phyloP scores from a whole-genome alignment of 176 grass and related monocot genomes.

The Oryza glaberrima region DNA sequence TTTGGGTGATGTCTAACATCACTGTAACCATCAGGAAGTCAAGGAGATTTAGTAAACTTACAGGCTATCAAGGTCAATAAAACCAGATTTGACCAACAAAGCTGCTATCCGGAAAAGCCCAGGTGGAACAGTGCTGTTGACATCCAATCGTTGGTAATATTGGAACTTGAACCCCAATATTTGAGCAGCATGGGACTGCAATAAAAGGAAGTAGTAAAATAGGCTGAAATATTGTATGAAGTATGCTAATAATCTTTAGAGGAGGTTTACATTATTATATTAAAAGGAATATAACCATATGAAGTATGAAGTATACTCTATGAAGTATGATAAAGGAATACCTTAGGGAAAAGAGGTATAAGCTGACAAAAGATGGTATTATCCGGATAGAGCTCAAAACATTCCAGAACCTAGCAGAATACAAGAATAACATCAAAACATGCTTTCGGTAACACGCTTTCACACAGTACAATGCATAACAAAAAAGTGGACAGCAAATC shows the following conservation, averaged over 20 bases:
- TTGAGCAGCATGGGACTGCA: constrained; percentile 94
- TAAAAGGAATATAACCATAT: constrained; percentile 35
- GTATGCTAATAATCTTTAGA: constrained; percentile 26
- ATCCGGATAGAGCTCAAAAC: constrained; percentile 96
- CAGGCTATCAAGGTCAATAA: constrained; percentile 94
- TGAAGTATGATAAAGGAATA: constrained; percentile 41
- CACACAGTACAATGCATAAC: neutral
- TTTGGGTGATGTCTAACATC: constrained; percentile 12
- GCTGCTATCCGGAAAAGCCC: constrained; percentile 81
- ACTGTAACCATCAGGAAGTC: neutral
- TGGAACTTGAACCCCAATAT: constrained; percentile 99
- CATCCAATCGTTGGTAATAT: constrained; percentile 95
- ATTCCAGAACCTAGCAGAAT: constrained; percentile 78
- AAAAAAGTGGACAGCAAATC: constrained; percentile 30
- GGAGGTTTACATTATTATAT: constrained; percentile 21
- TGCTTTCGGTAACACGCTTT: constrained; percentile 22
- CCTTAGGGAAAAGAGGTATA: constrained; percentile 99
- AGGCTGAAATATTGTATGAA: constrained; percentile 8
- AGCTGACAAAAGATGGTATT: constrained; percentile 81
- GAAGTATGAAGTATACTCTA: neutral
- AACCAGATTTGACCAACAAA: constrained; percentile 83
- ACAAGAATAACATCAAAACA: constrained; percentile 38
- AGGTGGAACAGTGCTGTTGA: constrained; percentile 69
- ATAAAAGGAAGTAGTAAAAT: constrained; percentile 43
- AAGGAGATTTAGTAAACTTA: constrained; percentile 47